Conservation (phyloP, 495 filamentous ascomycete genomes). For the Podospora didyma region DNA sequence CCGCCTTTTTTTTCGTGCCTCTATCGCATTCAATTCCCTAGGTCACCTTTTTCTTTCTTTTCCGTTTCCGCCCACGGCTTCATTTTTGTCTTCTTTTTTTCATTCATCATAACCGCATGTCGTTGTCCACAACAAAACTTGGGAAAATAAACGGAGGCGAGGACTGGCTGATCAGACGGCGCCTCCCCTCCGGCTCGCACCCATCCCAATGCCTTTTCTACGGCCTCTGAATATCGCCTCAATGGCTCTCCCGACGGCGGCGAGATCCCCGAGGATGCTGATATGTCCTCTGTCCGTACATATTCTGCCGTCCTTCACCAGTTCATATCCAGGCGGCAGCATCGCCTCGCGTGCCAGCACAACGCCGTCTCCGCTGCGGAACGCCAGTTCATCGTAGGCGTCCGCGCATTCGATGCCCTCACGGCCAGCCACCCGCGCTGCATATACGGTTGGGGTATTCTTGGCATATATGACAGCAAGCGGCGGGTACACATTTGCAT, state of each 20-base stretch:
- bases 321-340: conserved; percentile 75
- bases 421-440: conserved; percentile 61
- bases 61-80: too few relatives aligned
- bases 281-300: conserved; percentile 84
- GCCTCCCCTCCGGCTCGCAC: conserved; percentile 6
- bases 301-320: conserved; percentile 66
- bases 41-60: too few relatives aligned
- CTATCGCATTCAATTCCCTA: too few relatives aligned
- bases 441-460: conserved; percentile 78
- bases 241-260: conserved; percentile 73
- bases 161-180: neutral
- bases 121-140: too few relatives aligned
- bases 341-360: conserved; percentile 82
- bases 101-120: too few relatives aligned
- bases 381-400: conserved; percentile 83
- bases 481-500: conserved; percentile 71
- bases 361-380: conserved; percentile 86
- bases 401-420: conserved; percentile 67
- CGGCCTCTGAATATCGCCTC: conserved; percentile 61
- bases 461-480: conserved; percentile 85
- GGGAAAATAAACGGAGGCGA: too few relatives aligned
- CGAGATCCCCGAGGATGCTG: conserved; percentile 77
- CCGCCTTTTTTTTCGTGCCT: too few relatives aligned
- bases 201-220: conserved; percentile 66
- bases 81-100: too few relatives aligned